phyloP scores from a whole-genome alignment of 2,329 filamentous ascomycete genomes.

The Rhytidhysteron rufulum region DNA sequence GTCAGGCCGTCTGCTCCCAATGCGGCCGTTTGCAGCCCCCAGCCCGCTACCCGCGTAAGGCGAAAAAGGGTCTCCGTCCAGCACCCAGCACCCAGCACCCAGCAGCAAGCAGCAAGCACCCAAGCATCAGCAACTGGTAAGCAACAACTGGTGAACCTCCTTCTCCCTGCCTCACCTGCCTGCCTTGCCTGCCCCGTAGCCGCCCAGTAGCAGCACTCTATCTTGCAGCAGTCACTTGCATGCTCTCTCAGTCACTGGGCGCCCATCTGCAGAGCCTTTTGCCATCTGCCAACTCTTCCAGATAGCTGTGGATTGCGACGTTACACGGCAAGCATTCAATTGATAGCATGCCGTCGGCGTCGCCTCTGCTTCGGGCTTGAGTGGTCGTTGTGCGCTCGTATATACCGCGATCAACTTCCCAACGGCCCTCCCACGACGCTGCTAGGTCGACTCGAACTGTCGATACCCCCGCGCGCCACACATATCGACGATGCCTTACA shows the following conservation, averaged over 20 bases:
- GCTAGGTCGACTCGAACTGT: constrained; percentile 28
- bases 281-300: constrained; percentile 16
- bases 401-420: constrained; percentile 21
- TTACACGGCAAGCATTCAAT: constrained; percentile 33
- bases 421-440: constrained; percentile 16
- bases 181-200: constrained; percentile 19
- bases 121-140: constrained; percentile 1
- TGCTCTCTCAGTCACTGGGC: constrained; percentile 28
- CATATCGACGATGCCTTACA: constrained; percentile 20
- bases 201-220: constrained; percentile 26
- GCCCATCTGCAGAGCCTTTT: constrained; percentile 19
- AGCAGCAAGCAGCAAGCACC: neutral
- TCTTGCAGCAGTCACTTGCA: constrained; percentile 38
- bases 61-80: neutral
- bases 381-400: constrained; percentile 17
- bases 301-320: constrained; percentile 16
- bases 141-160: neutral
- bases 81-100: neutral
- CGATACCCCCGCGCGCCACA: constrained; percentile 25
- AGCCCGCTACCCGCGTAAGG: too few species aligned
- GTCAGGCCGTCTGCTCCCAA: neutral
- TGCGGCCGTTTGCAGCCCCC: too few species aligned
- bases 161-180: constrained; percentile 10
- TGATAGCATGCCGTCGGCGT: constrained; percentile 21
- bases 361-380: constrained; percentile 13